Base-by-base conservation (phyloP, 371 early-diverging fungal genomes). In the Lichtheimia ramosa region DNA sequence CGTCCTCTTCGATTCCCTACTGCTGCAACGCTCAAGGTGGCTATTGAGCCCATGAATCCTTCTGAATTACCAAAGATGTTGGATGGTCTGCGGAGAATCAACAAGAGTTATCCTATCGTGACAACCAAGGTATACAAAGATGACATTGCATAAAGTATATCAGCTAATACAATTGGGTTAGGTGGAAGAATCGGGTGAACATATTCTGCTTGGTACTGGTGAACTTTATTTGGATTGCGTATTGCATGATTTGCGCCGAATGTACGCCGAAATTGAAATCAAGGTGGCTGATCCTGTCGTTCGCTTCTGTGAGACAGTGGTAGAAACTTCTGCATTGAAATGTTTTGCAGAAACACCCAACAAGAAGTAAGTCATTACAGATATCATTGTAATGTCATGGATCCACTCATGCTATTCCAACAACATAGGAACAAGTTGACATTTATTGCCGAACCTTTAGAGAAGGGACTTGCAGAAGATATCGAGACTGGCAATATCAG, bases 331-430 rank as follows among this genome's bases (percentile, higher is more conserved):
- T 15, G 83, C 94, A 8, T 79, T 97, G 52, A 94, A 96, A 70
- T 97, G 96, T 69, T 96, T 91, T 80, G 96, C 96, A 7, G 94
- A 96, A 72, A 95, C 97, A 6, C 95, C 97, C n/a, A 99, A 99
- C 83, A 93, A 95, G 74, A 94, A 94, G 86, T 86, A 80, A 64
- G 84, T 65, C 6, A 34, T 10, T 13, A 20, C 14, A 27, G 13
- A 13, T 3, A 20, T n/a, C n/a, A 49, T 2, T 16, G 7, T 21
- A 18, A 2, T 2, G 15, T 16, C 1, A 6, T 21, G n/a, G n/a
- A 21, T 7, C n/a, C 5, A 46, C n/a, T 46, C n/a, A 2, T 18
- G 5, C 16, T 14, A 48, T 24, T 51, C 14, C n/a, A 1, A 54
- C 21, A 51, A 12, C 43, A 50, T 39, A 90, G 91, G 71, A 99